Evolutionary conservation across 352 stramenopile genomes (phyloP).

Genomic region (Phytopythium delawarense): DNA sequence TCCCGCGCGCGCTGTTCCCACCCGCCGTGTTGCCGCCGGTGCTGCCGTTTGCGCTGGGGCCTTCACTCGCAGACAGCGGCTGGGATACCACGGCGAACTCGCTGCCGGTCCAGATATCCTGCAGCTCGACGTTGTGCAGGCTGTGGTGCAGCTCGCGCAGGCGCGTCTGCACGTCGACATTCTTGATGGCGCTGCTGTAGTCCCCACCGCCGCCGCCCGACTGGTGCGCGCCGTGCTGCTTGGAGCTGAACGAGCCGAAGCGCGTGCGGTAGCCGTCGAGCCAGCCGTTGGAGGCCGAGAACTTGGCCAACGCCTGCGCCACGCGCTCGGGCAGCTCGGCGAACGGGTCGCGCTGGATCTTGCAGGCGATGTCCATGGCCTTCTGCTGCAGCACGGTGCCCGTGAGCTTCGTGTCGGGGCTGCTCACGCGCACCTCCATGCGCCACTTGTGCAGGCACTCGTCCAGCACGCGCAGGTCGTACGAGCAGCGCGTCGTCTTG

Average conservation of each 20-base stretch:
- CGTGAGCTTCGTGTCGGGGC: conserved; percentile 73
- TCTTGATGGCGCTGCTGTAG: conserved; percentile 69
- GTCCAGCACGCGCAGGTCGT: conserved; percentile 76
- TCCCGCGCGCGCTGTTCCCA: conserved; percentile 16
- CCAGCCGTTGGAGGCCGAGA: conserved; percentile 82
- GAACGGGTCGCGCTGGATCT: conserved; percentile 68
- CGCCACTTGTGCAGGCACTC: conserved; percentile 87
- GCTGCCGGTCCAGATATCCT: conserved; percentile 77
- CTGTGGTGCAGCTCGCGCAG: conserved; percentile 77
- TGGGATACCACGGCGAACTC: conserved; percentile 77
- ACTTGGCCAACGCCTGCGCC: conserved; percentile 64
- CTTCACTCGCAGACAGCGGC: conserved; percentile 6
- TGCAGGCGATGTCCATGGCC: conserved; percentile 77
- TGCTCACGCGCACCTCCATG: conserved; percentile 82
- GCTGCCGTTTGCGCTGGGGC: not conserved
- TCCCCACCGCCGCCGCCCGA: conserved; percentile 11
- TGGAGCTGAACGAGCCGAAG: conserved; percentile 82
- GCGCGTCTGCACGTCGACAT: conserved; percentile 81
- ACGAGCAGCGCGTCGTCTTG: conserved; percentile 85
- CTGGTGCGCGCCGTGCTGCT: conserved; percentile 38
- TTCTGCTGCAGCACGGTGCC: conserved; percentile 80
- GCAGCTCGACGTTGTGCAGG: conserved; percentile 46
- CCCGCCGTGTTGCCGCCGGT: conserved; percentile 9
- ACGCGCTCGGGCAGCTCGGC: conserved; percentile 70
- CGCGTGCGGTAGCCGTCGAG: conserved; percentile 80